Base-by-base conservation (phyloP, 495 filamentous ascomycete genomes). In the Xylaria intraflava region DNA sequence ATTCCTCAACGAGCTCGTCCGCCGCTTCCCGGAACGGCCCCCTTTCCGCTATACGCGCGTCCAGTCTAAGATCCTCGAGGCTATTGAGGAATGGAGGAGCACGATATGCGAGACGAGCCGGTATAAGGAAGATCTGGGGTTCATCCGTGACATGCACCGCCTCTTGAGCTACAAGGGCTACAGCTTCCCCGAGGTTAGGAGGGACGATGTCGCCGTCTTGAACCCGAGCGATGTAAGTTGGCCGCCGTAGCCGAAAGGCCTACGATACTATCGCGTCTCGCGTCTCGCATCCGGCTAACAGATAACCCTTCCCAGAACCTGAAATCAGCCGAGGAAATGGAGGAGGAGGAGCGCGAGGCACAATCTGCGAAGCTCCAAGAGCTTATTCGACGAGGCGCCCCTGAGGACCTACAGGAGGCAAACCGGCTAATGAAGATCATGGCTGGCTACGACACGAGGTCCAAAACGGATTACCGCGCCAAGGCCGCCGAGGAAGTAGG, bases 371-470 rank as follows among this genome's bases (percentile, higher is more conserved):
- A 98, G 71, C 77, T 98, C 29, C 93, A 98, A 66, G 93, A 98
- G 74, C 75, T 98, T 41, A 96, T 98, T 67, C 83, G 93, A 52
- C 78, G 93, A 58, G 93, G 93, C 33, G 84, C 87, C 6, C 93
- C 93, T 4, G 84, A 91, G 46, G 93, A 97, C 69, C 70, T 98
- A 24, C 90, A 95, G 64, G 93, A 97, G 73, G 93, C 93, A 10
- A 98, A 98, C 63, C 80, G 86, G 60, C 72, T 98, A 51, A 98
- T 98, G 93, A 98, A 98, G 70, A 80, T 98, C 39, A 96, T 98
- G 93, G 93, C 93, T 23, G 93, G 93, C 55, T 97, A 86, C 68
- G 93, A 97, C 67, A 95, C 88, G 39, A 74, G 89, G 58, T 86
- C 89, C 58, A 97, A 96, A 71, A 96, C 94, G 4, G 93, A 98